Percentiles rank a stretch among this genome's conserved stretches.
phyloP scores from a whole-genome alignment of 306 rosid species.

The Ormosia emarginata region DNA sequence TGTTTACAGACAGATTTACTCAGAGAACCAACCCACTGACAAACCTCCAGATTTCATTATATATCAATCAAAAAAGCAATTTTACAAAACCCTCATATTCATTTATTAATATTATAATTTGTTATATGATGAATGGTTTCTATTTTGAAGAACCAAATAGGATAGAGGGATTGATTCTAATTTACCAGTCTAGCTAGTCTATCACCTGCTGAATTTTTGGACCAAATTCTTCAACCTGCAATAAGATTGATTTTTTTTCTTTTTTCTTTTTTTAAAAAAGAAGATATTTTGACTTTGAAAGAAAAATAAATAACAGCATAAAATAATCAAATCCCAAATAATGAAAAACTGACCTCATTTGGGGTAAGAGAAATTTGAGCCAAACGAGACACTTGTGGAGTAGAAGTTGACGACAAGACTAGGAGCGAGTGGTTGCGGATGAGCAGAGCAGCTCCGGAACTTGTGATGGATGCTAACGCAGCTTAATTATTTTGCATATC shows the following conservation, averaged over 20 bases:
- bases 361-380: constrained; percentile 70
- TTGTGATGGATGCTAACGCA: background rate
- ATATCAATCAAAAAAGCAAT: background rate
- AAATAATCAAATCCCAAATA: too few species aligned
- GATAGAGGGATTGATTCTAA: too few species aligned
- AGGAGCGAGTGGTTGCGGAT: constrained; percentile 19
- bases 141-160: too few species aligned
- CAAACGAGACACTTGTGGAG: constrained; percentile 59
- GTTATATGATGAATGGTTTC: background rate
- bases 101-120: background rate
- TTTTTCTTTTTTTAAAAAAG: too few species aligned
- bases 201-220: constrained; percentile 76
- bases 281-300: too few species aligned
- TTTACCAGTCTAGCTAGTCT: constrained; percentile 47
- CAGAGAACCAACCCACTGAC: background rate
- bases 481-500: too few species aligned
- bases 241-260: background rate
- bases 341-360: constrained; percentile 42
- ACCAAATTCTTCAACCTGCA: constrained; percentile 70
- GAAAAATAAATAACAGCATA: background rate
- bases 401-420: constrained; percentile 43
- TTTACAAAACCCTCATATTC: background rate
- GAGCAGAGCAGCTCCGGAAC: constrained; percentile 14
- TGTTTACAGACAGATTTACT: too few species aligned
- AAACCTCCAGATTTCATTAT: background rate